A percentile compares a stretch with the other conserved stretches of the same genome.
These are phyloP conservation scores for Penicillium griseofulvum DNA, from an alignment of 2,329 filamentous ascomycete species.

Conservation along the genomic window DNA sequence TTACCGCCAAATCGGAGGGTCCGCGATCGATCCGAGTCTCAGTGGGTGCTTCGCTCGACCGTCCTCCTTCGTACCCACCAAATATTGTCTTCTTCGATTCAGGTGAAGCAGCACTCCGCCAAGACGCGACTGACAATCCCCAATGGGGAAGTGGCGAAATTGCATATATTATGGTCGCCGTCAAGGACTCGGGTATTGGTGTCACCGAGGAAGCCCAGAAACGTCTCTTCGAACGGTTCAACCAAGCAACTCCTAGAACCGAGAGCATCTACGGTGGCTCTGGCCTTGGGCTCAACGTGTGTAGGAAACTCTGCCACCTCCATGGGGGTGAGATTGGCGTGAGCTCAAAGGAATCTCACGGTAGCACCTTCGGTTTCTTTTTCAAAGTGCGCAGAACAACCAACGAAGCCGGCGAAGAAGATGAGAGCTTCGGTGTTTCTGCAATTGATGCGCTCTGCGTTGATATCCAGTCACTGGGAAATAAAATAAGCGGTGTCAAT, in stretches of 20 bases:
- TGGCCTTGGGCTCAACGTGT: conserved; percentile 76
- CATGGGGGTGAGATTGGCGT: conserved; percentile 80
- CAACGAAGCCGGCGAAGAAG: neutral
- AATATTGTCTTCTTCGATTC: conserved; percentile 36
- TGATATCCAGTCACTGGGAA: conserved; percentile 20
- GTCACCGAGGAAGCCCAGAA: conserved; percentile 70
- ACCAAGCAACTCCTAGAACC: conserved; percentile 71
- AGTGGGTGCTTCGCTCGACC: conserved; percentile 49
- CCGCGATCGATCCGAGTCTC: conserved; percentile 49
- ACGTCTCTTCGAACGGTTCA: conserved; percentile 73
- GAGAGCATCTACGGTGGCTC: conserved; percentile 78
- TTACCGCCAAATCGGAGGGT: conserved; percentile 58
- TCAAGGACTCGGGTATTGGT: conserved; percentile 74
- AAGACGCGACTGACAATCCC: conserved; percentile 37
- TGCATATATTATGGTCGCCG: conserved; percentile 68
- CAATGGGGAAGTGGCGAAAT: conserved; percentile 59
- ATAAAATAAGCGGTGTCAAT: conserved; percentile 15
- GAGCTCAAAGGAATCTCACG: conserved; percentile 53
- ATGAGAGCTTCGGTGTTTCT: neutral
- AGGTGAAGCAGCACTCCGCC: conserved; percentile 14
- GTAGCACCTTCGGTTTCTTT: conserved; percentile 60
- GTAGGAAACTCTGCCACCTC: conserved; percentile 72
- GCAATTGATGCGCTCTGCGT: conserved; percentile 18
- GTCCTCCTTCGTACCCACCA: conserved; percentile 44
- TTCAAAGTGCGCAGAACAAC: conserved; percentile 45